These are phyloP conservation scores for Gautieria morchelliformis DNA, from an alignment of 768 basidiomycete species.

Conservation along the genomic window DNA sequence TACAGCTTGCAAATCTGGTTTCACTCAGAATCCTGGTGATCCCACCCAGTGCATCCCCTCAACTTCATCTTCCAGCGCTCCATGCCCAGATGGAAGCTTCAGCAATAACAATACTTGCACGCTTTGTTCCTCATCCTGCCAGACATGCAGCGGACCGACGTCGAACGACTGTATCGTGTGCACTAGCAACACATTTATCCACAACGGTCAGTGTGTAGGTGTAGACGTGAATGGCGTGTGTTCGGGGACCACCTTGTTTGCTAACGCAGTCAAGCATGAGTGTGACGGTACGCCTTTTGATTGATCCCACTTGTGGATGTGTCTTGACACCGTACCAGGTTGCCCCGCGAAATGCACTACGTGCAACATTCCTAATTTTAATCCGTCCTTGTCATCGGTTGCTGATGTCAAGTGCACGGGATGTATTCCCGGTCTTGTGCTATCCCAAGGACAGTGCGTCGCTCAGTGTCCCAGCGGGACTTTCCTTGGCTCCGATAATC, in stretches of 20 bases:
- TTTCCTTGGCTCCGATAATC: slow-evolving; percentile 64
- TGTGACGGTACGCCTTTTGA: slow-evolving; percentile 60
- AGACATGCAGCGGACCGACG: slow-evolving; percentile 58
- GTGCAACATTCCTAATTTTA: slow-evolving; percentile 70
- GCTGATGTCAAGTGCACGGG: slow-evolving; percentile 62
- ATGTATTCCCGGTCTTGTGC: slow-evolving; percentile 68
- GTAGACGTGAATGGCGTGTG: slow-evolving; percentile 65
- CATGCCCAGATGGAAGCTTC: slow-evolving; percentile 63
- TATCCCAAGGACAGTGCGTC: slow-evolving; percentile 64
- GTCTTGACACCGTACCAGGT: slow-evolving; percentile 30
- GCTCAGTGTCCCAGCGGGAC: slow-evolving; percentile 62
- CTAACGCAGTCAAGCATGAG: slow-evolving; percentile 71
- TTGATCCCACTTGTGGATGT: background rate
- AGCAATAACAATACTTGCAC: slow-evolving; percentile 40
- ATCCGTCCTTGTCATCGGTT: slow-evolving; percentile 46
- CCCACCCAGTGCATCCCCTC: slow-evolving; percentile 54
- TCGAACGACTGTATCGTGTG: slow-evolving; percentile 69
- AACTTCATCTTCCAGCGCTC: slow-evolving; percentile 28
- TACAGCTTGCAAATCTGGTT: slow-evolving; percentile 59
- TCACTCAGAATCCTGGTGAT: slow-evolving; percentile 57
- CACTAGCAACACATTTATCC: slow-evolving; percentile 44
- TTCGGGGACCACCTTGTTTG: slow-evolving; percentile 57
- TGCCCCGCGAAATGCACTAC: slow-evolving; percentile 78
- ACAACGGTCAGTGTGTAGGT: slow-evolving; percentile 64
- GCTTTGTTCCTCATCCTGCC: slow-evolving; percentile 55